Percentiles rank a stretch among this genome's conserved stretches.
These are phyloP conservation scores for Scheffersomyces stipitis DNA, from an alignment of 805 yeast genomes.

Conservation along the genomic window DNA sequence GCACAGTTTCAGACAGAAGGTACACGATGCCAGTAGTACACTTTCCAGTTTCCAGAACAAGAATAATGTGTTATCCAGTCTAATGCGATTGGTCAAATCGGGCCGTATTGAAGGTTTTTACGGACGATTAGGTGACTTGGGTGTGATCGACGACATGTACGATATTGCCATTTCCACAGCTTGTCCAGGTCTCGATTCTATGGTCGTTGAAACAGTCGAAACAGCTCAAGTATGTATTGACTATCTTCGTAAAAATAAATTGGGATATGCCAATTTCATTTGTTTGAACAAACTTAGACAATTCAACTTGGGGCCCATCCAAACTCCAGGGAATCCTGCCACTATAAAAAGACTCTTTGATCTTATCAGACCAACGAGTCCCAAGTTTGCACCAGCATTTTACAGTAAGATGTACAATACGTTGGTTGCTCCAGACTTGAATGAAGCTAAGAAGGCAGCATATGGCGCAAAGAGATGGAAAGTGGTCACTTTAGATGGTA, in stretches of 20 bases:
- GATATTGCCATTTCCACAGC: conserved; percentile 96
- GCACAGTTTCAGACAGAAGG: conserved; percentile 55
- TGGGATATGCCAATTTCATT: conserved; percentile 90
- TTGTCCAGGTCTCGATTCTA: conserved; percentile 84
- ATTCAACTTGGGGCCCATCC: conserved; percentile 55
- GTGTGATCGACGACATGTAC: conserved; percentile 82
- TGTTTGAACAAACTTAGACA: conserved; percentile 71
- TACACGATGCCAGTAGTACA: conserved; percentile 64
- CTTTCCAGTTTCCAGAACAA: conserved; percentile 62
- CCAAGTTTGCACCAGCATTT: conserved; percentile 80
- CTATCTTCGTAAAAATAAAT: conserved; percentile 71
- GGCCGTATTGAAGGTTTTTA: conserved; percentile 85
- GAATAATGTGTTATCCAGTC: conserved; percentile 68
- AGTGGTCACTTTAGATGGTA: conserved; percentile 92
- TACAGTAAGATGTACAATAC: conserved; percentile 86
- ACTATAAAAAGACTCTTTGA: conserved; percentile 83
- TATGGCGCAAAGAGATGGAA: conserved; percentile 78
- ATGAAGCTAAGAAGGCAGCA: conserved; percentile 85
- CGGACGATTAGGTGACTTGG: conserved; percentile 91
- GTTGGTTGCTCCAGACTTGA: conserved; percentile 74
- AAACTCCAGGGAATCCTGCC: conserved; percentile 63
- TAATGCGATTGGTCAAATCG: conserved; percentile 66
- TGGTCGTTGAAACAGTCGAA: conserved; percentile 81
- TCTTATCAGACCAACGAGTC: conserved; percentile 65
- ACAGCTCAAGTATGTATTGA: conserved; percentile 67